Base-by-base conservation (phyloP, 2,329 filamentous ascomycete genomes). In the Trichophyton mentagrophytes region DNA sequence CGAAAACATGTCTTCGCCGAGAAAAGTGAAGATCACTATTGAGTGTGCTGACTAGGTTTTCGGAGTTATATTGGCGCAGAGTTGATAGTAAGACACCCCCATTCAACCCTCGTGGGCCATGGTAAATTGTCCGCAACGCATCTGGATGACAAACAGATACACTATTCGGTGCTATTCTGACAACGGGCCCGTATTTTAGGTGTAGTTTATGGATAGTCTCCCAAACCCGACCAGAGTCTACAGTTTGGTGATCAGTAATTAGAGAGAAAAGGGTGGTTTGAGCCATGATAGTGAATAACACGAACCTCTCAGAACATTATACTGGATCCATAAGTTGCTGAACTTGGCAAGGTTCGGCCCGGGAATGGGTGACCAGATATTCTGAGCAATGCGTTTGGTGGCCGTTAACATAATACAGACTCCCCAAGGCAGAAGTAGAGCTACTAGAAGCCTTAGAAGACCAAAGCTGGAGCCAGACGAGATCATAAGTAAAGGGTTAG, bases 131-230 rank as follows among this genome's bases (percentile, higher is more conserved):
- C 3, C 55, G 42, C 30, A 65, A 47, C 5, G 64, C 64, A 63
- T 65, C 63, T 2, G 61, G 57, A 56, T 65, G 64, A 22, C 62
- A 63, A 62, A 65, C 64, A 8, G 64, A 65, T 36, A 65, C 53
- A 22, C 60, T 56, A 27, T 47, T 44, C 20, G 64, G 64, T 3
- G 57, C 38, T 13, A 64, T 13, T 33, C 64, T 63, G 22, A 64
- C 64, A 51, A 61, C 62, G 42, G 64, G 60, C 15, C 64, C 64
- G 55, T 64, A 65, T 59, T 61, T 60, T 57, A 60, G 49, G 49
- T 65, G 64, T 30, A 63, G 25, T 22, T 20, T 17, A 25, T 59
- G 59, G 27, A 53, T 51, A 20, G 57, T 51, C 22, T 59, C 44
- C 57, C 40, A 59, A 17, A 49, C 30, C 8, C 40, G 36, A 30